Evolutionary conservation across 345 rosid genomes (phyloP).

Genomic region (Citropsis articulata): DNA sequence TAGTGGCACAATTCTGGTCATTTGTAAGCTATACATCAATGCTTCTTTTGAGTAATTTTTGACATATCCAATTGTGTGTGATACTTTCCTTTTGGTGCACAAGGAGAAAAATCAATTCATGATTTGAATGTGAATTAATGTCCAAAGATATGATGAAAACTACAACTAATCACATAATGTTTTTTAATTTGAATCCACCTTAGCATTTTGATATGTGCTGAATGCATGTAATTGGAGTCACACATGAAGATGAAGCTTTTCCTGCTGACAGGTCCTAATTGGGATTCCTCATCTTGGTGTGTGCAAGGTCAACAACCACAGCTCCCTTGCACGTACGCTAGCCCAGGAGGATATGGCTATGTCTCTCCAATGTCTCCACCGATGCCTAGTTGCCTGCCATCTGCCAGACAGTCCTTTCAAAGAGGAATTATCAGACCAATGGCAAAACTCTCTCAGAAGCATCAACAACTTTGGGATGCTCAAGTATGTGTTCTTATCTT

Average conservation of each 20-base stretch:
- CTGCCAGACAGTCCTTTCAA: conserved; percentile 21
- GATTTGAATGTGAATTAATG: neutral
- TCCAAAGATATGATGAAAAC: neutral
- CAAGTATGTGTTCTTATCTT: conserved; percentile 29
- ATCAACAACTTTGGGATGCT: conserved; percentile 44
- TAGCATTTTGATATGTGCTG: neutral
- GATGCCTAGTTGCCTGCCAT: conserved; percentile 13
- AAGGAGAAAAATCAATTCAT: neutral
- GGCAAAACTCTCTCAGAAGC: conserved; percentile 41
- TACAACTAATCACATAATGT: neutral
- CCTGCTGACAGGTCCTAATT: conserved; percentile 28
- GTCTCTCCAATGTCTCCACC: conserved; percentile 14
- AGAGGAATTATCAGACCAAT: conserved; percentile 32
- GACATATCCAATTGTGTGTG: neutral
- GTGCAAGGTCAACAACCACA: conserved; percentile 30
- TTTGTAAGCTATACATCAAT: neutral
- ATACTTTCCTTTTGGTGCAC: neutral
- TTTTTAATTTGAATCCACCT: neutral
- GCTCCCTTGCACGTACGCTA: conserved; percentile 12
- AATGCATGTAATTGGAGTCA: neutral
- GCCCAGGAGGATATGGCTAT: conserved; percentile 25
- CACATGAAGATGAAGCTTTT: neutral
- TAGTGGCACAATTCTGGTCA: conserved; percentile 7
- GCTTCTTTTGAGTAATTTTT: neutral
- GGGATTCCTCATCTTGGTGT: conserved; percentile 35